A percentile compares a stretch with the other conserved stretches of the same genome.
These are phyloP conservation scores for Cyathus striatus DNA, from an alignment of 768 basidiomycete species.

Conservation along the genomic window DNA sequence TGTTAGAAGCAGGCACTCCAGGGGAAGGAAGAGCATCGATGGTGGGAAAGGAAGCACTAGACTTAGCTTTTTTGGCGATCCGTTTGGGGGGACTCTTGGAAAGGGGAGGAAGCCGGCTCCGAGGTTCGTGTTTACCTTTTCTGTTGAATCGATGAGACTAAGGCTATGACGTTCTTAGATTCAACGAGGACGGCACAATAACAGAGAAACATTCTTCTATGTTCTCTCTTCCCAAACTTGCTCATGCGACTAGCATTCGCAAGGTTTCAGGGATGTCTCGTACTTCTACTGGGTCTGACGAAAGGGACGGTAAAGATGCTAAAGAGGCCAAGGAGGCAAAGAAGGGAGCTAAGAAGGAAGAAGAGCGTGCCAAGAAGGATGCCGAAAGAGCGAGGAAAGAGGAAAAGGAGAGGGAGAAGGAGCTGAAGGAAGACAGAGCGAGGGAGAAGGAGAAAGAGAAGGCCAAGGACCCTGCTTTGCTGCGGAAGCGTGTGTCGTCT, in stretches of 20 bases:
- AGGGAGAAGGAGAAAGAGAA: constrained; percentile 10
- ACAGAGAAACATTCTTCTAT: constrained; percentile 42
- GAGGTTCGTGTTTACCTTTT: constrained; percentile 28
- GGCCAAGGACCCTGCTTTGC: constrained; percentile 19
- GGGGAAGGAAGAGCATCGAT: constrained; percentile 49
- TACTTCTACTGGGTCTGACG: constrained; percentile 31
- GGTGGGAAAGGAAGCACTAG: constrained; percentile 45
- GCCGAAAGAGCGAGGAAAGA: background rate
- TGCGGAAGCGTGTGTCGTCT: constrained; percentile 56
- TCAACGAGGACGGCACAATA: constrained; percentile 25
- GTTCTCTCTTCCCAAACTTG: constrained; percentile 46
- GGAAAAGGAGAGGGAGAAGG: constrained; percentile 8
- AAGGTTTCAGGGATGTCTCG: constrained; percentile 38
- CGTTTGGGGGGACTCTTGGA: constrained; percentile 55
- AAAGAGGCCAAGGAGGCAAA: background rate
- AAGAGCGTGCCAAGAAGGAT: background rate
- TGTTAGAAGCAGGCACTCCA: constrained; percentile 28
- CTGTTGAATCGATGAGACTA: constrained; percentile 1
- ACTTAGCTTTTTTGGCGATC: constrained; percentile 78
- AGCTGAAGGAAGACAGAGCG: constrained; percentile 19
- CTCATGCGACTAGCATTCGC: constrained; percentile 30
- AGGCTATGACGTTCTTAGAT: constrained; percentile 2
- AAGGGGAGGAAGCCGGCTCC: constrained; percentile 81
- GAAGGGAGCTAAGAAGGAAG: background rate
- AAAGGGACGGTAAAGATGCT: too few species aligned